Evolutionary conservation across 2,329 filamentous ascomycete genomes (phyloP), one percentile per base, ranked within the genome.

Genomic region (Mycogone perniciosa): DNA sequence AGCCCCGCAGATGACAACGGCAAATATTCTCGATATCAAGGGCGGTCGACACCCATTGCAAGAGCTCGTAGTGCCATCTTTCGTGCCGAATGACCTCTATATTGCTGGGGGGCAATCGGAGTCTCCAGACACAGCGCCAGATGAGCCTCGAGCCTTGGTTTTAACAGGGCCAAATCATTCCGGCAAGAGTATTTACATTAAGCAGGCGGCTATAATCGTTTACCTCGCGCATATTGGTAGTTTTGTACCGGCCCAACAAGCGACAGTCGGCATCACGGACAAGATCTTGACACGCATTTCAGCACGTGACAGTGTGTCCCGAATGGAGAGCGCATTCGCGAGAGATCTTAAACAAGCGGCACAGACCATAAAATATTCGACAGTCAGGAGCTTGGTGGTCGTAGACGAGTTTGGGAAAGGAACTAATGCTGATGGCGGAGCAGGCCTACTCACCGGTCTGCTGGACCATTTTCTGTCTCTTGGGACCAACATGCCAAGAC

Each of bases 121-220:
- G 34, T 9, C 20, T 44, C 44, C 46, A 50, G 5, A n/a, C 55
- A 13, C 42, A 47, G 2, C 54, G 44, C 45, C 48, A 5, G 30
- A 56, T 13, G 39, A 46, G 3, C 55, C 58, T 9, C 89, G 80
- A 56, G 85, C 89, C 70, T 65, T 96, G 9, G 72, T 96, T 5
- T 68, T 99, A 60, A 97, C 93, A 0, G 93, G 93, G 0, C 91
- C 93, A 4, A 99, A 99, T 60, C 95, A 93, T 65, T 97, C 93
- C 0, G 93, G 93, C 0, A 99, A 99, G 67, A 97, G 90, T 59
- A 82, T 97, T 0, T 97, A 96, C 67, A 77, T 97, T 63, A 99
- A 95, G 67, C 92, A 99, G 65, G 81, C 89, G 31, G 93, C 91
- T 4, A 72, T 96, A 45, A 93, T 96, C 52, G 84, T 95, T 10